A percentile compares a stretch with the other conserved stretches of the same genome.
Evolutionary conservation across 306 rosid species (phyloP).

Genomic region (Pterocarpus santalinus): DNA sequence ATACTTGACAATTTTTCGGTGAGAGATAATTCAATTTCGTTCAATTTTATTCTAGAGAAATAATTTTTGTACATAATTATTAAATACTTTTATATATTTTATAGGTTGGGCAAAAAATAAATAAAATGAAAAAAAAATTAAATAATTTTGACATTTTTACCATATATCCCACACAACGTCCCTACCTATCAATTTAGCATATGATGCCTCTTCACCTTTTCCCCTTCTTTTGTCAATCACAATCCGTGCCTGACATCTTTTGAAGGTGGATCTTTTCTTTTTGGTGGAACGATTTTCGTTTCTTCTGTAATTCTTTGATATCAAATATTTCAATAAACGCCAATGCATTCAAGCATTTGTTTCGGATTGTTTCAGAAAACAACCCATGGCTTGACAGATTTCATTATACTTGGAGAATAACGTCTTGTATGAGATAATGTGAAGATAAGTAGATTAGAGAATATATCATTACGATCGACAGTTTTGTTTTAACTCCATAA

Average conservation of each 20-base stretch:
- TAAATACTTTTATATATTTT: no score
- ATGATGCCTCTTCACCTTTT: slow-evolving; percentile 51
- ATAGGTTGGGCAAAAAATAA: no score
- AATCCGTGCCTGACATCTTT: slow-evolving; percentile 27
- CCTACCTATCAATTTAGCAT: slow-evolving; percentile 49
- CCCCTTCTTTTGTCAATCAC: slow-evolving; percentile 22
- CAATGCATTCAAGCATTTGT: background rate
- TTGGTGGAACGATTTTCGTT: background rate
- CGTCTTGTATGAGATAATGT: background rate
- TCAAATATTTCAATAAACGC: no score
- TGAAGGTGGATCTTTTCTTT: slow-evolving; percentile 14
- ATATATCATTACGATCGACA: background rate
- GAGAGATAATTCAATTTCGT: no score
- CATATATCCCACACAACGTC: no score
- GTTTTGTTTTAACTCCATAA: background rate
- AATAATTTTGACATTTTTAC: no score
- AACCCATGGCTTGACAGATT: no score
- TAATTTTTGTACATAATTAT: no score
- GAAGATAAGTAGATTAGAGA: background rate
- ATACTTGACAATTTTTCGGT: no score
- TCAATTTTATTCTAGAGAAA: no score
- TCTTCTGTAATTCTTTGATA: background rate
- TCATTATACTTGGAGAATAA: background rate
- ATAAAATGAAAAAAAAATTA: no score
- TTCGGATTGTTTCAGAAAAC: no score